Conservation (phyloP, 441 rosid genomes). For the Populus hybrid region DNA sequence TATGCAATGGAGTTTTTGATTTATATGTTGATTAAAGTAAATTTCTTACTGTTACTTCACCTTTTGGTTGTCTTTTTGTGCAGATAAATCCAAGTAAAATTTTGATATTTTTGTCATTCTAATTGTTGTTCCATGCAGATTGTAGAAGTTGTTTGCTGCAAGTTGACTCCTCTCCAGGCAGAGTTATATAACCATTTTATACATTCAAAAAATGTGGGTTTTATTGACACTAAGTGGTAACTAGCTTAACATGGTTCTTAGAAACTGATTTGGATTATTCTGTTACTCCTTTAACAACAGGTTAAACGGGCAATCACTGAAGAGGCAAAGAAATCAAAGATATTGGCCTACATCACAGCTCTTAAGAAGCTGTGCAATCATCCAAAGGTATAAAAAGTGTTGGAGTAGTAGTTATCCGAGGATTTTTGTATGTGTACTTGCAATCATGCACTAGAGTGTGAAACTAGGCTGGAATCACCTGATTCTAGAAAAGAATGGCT, state of each 20-base stretch:
- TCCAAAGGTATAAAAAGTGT: constrained; percentile 67
- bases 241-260: constrained; percentile 1
- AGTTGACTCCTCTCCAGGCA: constrained; percentile 87
- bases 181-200: constrained; percentile 87
- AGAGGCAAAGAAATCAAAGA: constrained; percentile 78
- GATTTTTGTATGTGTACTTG: neutral
- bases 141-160: constrained; percentile 97
- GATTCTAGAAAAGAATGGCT: neutral
- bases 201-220: constrained; percentile 89
- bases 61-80: neutral
- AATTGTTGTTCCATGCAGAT: constrained; percentile 53
- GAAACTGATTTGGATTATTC: constrained; percentile 9
- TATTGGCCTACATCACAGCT: constrained; percentile 96
- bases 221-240: constrained; percentile 19
- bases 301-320: constrained; percentile 80
- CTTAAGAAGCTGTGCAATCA: constrained; percentile 99
- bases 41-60: constrained; percentile 4
- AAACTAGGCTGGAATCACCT: neutral
- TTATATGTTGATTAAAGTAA: constrained; percentile 2
- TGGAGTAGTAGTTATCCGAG: constrained; percentile 6
- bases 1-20: neutral
- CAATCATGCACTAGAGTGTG: neutral
- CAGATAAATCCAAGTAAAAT: neutral
- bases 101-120: constrained; percentile 2
- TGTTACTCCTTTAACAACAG: constrained; percentile 40